A percentile compares a stretch with the other conserved stretches of the same genome.
Conservation (phyloP, 2,329 filamentous ascomycete species). For the Huntiella abstrusa region DNA sequence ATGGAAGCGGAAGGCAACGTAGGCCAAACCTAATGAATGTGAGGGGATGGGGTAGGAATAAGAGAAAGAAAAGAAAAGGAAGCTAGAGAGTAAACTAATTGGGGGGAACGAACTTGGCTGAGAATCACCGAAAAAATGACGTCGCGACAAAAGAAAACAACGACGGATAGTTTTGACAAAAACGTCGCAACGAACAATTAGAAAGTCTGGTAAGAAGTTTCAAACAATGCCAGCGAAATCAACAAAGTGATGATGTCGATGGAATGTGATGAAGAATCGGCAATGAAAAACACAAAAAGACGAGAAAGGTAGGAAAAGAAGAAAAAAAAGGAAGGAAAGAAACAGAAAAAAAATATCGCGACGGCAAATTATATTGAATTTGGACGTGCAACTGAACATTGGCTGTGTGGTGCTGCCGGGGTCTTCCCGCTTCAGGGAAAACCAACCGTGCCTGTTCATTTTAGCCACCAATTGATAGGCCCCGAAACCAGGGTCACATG, state of each 20-base stretch:
- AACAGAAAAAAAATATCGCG: not conserved
- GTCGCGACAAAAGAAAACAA: slow-evolving; percentile 1
- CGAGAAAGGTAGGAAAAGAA: not conserved
- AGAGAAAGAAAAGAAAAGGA: not conserved
- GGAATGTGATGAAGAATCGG: not conserved
- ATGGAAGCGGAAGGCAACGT: not conserved
- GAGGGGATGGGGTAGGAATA: not conserved
- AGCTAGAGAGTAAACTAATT: not conserved
- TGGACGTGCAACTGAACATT: no score
- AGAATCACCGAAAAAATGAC: not conserved
- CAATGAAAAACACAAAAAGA: not conserved
- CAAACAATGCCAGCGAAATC: not conserved
- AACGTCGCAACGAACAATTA: not conserved
- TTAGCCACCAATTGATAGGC: no score
- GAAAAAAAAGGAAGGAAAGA: slow-evolving; percentile 1
- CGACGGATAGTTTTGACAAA: not conserved
- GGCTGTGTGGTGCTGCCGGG: no score
- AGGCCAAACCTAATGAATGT: not conserved
- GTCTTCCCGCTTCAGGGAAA: no score
- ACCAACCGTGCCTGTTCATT: no score
- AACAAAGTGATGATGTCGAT: not conserved
- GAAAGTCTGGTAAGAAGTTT: not conserved
- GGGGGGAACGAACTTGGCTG: slow-evolving; percentile 11
- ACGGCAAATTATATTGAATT: no score
- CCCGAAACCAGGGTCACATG: no score